Evolutionary conservation across 2,329 filamentous ascomycete species (phyloP).

Genomic region (Stachybotrys chartarum): DNA sequence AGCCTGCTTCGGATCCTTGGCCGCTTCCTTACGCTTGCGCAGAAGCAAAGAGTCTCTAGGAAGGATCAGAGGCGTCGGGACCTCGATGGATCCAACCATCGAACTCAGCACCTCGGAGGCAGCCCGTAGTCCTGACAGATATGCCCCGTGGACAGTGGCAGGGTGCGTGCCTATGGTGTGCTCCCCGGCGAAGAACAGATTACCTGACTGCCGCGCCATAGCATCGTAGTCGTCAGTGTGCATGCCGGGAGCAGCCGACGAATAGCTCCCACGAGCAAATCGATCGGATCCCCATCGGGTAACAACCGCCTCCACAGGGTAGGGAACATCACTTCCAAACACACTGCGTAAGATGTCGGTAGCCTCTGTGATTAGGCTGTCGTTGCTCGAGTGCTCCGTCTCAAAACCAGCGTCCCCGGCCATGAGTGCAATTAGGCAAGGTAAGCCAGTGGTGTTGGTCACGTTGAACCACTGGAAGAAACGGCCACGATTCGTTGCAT

Average conservation of each 20-base stretch:
- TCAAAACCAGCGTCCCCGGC: conserved; percentile 89
- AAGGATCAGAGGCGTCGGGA: conserved; percentile 69
- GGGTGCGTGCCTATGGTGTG: conserved; percentile 94
- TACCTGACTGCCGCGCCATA: conserved; percentile 80
- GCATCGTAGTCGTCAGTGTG: conserved; percentile 82
- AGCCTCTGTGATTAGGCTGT: conserved; percentile 72
- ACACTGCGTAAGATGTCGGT: conserved; percentile 70
- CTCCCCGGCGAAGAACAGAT: conserved; percentile 91
- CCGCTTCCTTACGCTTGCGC: conserved; percentile 48
- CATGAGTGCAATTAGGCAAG: conserved; percentile 87
- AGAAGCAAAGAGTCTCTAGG: conserved; percentile 47
- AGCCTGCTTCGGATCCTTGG: conserved; percentile 42
- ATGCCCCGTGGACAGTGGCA: conserved; percentile 94
- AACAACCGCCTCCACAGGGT: conserved; percentile 77
- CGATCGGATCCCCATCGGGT: conserved; percentile 88
- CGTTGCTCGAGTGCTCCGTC: conserved; percentile 70
- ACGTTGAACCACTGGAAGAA: conserved; percentile 99
- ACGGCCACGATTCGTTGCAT: conserved; percentile 70
- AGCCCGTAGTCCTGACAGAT: conserved; percentile 83
- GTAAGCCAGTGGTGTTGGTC: conserved; percentile 79
- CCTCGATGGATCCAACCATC: conserved; percentile 72
- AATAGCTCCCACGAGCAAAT: conserved; percentile 93
- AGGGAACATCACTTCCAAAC: conserved; percentile 64
- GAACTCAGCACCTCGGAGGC: conserved; percentile 78
- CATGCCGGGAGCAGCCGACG: conserved; percentile 80